These are phyloP conservation scores for Hysterium pulicare DNA, from an alignment of 2,329 filamentous ascomycete genomes.

Conservation along the genomic window DNA sequence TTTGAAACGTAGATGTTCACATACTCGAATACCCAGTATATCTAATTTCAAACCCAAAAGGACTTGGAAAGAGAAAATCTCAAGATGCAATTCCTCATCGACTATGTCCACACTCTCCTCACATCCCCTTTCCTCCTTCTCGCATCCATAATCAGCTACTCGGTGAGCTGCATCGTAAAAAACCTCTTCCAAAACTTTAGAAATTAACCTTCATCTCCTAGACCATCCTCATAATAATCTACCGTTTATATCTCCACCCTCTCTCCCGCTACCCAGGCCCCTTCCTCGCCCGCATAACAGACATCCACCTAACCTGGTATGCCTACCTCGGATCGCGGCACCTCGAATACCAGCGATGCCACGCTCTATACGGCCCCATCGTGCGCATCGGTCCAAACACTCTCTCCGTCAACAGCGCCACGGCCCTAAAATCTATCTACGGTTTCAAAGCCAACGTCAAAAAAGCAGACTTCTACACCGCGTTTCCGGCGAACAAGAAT, in stretches of 20 bases:
- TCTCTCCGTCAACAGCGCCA: conserved; percentile 71
- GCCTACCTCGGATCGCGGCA: conserved; percentile 73
- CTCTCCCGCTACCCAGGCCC: conserved; percentile 44
- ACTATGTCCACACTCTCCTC: not conserved
- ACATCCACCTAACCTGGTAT: conserved; percentile 54
- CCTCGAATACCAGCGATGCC: conserved; percentile 67
- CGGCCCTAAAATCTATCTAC: conserved; percentile 49
- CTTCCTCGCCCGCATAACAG: conserved; percentile 35
- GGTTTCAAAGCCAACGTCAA: conserved; percentile 46
- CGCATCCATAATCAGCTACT: not conserved
- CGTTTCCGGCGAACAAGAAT: conserved; percentile 43
- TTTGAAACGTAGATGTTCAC: too few species aligned
- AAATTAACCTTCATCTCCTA: not conserved
- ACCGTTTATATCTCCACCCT: conserved; percentile 43
- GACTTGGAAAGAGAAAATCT: too few species aligned
- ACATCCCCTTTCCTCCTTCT: conserved; percentile 1
- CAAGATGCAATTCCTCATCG: too few species aligned
- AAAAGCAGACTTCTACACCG: conserved; percentile 49
- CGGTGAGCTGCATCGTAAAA: not conserved
- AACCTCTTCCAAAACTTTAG: not conserved
- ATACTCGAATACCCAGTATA: too few species aligned
- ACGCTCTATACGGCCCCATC: conserved; percentile 65
- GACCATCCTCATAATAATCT: conserved; percentile 22
- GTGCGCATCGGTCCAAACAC: conserved; percentile 79
- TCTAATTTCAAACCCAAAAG: too few species aligned